Conservation (phyloP, 169 alveolate species). For the Ichthyophthirius multifiliis region DNA sequence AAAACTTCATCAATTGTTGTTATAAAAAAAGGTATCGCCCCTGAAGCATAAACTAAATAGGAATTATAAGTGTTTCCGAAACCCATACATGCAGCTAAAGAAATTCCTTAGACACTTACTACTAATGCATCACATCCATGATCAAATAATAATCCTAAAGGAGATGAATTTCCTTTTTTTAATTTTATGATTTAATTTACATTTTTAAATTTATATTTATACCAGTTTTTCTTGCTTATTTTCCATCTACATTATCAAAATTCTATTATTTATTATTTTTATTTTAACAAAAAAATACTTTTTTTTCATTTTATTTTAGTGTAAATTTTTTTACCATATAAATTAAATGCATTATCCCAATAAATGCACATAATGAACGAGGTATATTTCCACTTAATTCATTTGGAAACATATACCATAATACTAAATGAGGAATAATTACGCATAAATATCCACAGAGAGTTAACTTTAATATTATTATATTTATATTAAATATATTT, state of each 20-base stretch:
- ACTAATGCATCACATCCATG: constrained; percentile 23
- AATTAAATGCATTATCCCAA: not conserved
- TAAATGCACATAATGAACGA: not conserved
- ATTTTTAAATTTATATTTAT: not conserved
- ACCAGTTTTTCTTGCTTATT: constrained; percentile 8
- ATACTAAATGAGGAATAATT: not conserved
- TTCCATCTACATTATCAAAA: constrained; percentile 4
- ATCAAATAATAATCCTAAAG: constrained; percentile 11
- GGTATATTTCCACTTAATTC: not conserved
- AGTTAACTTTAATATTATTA: not conserved
- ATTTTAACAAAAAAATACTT: not conserved
- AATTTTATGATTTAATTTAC: not conserved
- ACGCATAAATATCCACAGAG: not conserved
- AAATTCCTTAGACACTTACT: not conserved
- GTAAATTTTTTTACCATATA: not conserved
- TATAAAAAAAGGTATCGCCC: not conserved
- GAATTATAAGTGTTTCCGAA: constrained; percentile 1
- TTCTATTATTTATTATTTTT: not conserved
- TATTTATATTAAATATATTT: not conserved
- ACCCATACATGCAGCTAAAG: not conserved
- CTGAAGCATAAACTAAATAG: not conserved
- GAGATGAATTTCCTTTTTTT: constrained; percentile 10
- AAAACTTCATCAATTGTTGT: not conserved
- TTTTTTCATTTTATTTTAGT: not conserved
- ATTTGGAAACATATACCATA: constrained; percentile 4